A percentile compares a stretch with the other conserved stretches of the same genome.
These are phyloP conservation scores for Debaryomyces prosopidis DNA, from an alignment of 805 yeast genomes.

Conservation along the genomic window DNA sequence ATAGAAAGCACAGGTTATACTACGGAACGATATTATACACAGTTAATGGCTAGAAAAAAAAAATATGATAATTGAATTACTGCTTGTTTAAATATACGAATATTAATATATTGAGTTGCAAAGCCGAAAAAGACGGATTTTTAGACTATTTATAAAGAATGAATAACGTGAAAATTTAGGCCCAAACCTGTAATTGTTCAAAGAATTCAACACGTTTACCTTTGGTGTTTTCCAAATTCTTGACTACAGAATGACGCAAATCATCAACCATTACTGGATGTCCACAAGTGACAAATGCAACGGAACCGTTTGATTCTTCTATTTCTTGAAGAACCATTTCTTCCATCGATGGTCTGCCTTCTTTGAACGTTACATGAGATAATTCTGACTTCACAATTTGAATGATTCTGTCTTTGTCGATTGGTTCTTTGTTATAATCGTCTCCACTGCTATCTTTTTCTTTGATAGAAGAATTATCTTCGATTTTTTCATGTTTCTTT, in stretches of 20 bases:
- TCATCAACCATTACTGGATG: constrained; percentile 60
- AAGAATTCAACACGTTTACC: constrained; percentile 61
- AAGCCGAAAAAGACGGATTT: too few relatives aligned
- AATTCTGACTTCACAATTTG: constrained; percentile 18
- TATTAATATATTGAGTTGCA: too few relatives aligned
- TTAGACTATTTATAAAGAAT: too few relatives aligned
- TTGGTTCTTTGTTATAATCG: constrained; percentile 4
- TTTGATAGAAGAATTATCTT: constrained; percentile 5
- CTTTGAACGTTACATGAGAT: constrained; percentile 38
- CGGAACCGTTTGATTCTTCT: constrained; percentile 39
- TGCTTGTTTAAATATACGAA: too few relatives aligned
- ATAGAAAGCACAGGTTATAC: too few relatives aligned
- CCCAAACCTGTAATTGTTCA: constrained; percentile 78
- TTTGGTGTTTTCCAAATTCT: constrained; percentile 33
- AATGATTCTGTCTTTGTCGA: constrained; percentile 5
- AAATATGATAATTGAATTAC: too few relatives aligned
- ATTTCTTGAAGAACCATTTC: constrained; percentile 38
- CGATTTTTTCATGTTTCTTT: neutral
- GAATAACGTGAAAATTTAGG: constrained; percentile 18
- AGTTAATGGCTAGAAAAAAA: too few relatives aligned
- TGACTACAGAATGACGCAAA: constrained; percentile 48
- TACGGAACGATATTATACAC: too few relatives aligned
- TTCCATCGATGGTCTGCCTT: constrained; percentile 51
- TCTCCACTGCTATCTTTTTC: constrained; percentile 7
- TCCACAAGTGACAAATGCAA: constrained; percentile 64